Percentiles rank a stretch among this genome's conserved stretches.
These are phyloP conservation scores for Drechslerella coelobrocha DNA, from an alignment of 2,329 filamentous ascomycete genomes.

Conservation along the genomic window DNA sequence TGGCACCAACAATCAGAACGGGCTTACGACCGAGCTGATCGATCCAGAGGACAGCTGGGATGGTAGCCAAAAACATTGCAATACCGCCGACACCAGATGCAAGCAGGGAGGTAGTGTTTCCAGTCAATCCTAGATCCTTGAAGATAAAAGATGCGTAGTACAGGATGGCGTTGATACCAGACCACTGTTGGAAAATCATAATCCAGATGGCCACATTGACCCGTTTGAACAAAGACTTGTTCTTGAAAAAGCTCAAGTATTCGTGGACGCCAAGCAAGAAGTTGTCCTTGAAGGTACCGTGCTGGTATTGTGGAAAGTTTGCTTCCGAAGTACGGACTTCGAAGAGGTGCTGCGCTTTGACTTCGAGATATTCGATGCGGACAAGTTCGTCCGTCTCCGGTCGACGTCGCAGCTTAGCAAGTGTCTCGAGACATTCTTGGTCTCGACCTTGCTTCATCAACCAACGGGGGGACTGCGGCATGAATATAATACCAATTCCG, in stretches of 20 bases:
- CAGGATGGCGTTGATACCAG: conserved; percentile 62
- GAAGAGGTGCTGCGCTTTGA: conserved; percentile 61
- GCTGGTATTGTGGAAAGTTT: conserved; percentile 59
- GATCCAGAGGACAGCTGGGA: conserved; percentile 62
- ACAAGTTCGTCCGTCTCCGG: conserved; percentile 63
- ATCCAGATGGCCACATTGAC: conserved; percentile 59
- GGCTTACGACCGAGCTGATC: conserved; percentile 62
- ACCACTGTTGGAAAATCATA: conserved; percentile 64
- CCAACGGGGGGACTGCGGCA: conserved; percentile 67
- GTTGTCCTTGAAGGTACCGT: conserved; percentile 56
- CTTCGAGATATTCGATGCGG: conserved; percentile 63
- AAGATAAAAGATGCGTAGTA: conserved; percentile 64
- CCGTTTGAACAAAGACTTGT: conserved; percentile 64
- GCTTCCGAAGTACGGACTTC: conserved; percentile 62
- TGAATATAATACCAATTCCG: conserved; percentile 59
- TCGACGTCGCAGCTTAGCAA: conserved; percentile 63
- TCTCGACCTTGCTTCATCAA: conserved; percentile 62
- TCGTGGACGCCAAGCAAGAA: conserved; percentile 62
- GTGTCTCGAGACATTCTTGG: conserved; percentile 62
- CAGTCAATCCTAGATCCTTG: conserved; percentile 60
- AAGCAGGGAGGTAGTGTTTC: conserved; percentile 65
- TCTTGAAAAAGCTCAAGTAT: conserved; percentile 64
- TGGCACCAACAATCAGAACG: conserved; percentile 61
- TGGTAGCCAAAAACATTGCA: conserved; percentile 71
- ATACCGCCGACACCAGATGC: conserved; percentile 76